Evolutionary conservation across 345 rosid species (phyloP).

Genomic region (Corymbia maculata): DNA sequence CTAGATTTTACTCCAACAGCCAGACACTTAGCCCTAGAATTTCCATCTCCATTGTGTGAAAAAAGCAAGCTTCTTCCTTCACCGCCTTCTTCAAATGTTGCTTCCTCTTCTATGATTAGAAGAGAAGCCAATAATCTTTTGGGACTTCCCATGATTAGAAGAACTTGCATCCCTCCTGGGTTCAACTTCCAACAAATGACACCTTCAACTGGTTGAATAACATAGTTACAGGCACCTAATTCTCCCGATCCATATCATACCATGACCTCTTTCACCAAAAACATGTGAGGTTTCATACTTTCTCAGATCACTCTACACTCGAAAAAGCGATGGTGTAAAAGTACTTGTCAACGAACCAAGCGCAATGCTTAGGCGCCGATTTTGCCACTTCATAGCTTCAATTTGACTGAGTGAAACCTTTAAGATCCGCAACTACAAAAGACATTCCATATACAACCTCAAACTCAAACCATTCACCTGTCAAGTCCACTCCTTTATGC

Average conservation of each 20-base stretch:
- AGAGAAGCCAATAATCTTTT: constrained; percentile 36
- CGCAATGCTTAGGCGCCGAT: background rate
- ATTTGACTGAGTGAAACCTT: background rate
- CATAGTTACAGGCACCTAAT: background rate
- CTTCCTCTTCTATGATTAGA: constrained; percentile 35
- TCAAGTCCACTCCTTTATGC: background rate
- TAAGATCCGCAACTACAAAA: background rate
- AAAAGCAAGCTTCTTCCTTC: constrained; percentile 14
- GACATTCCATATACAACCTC: background rate
- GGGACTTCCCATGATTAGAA: constrained; percentile 22
- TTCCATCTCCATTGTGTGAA: constrained; percentile 6
- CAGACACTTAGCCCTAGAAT: background rate
- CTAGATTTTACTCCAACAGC: constrained; percentile 7
- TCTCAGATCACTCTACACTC: constrained; percentile 14
- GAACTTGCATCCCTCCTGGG: constrained; percentile 7
- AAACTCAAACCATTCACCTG: background rate
- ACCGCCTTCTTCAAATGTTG: constrained; percentile 14
- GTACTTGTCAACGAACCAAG: background rate
- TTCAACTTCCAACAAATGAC: constrained; percentile 4
- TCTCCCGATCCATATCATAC: constrained; percentile 1
- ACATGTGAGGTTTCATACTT: constrained; percentile 2
- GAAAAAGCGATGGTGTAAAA: background rate
- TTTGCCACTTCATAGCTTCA: background rate
- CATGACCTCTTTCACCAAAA: constrained; percentile 12
- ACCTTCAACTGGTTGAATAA: background rate